Conservation (phyloP, 169 alveolate species). For the Plasmodium relictum region DNA sequence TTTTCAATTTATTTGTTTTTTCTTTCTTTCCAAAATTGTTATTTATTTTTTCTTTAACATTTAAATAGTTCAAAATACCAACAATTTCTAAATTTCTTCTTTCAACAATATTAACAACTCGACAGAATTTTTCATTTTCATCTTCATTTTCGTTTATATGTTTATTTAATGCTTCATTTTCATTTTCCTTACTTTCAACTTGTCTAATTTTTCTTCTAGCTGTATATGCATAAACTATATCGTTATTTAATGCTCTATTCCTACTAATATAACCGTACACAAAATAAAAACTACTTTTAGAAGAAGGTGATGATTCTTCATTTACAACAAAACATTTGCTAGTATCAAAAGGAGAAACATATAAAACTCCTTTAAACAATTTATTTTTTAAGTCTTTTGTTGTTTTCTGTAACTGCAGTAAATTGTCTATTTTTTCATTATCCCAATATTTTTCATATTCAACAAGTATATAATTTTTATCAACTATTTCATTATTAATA, state of each 20-base stretch:
- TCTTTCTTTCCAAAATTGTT: slow-evolving; percentile 41
- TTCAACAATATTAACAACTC: slow-evolving; percentile 63
- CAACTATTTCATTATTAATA: background rate
- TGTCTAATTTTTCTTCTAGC: slow-evolving; percentile 74
- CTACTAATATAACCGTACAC: slow-evolving; percentile 86
- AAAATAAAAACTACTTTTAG: slow-evolving; percentile 46
- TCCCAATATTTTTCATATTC: slow-evolving; percentile 65
- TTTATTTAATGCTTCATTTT: background rate
- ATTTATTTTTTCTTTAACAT: slow-evolving; percentile 41
- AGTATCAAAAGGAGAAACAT: slow-evolving; percentile 73
- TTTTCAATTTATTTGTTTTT: slow-evolving; percentile 5
- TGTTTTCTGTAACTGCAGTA: slow-evolving; percentile 15
- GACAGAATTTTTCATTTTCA: slow-evolving; percentile 40
- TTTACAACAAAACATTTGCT: slow-evolving; percentile 37
- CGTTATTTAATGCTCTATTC: slow-evolving; percentile 87
- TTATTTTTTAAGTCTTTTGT: slow-evolving; percentile 7
- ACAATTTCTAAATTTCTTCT: slow-evolving; percentile 32
- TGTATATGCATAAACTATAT: slow-evolving; percentile 81
- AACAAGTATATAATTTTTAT: slow-evolving; percentile 28
- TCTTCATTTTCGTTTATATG: background rate
- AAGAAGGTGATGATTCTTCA: slow-evolving; percentile 8
- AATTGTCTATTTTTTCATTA: slow-evolving; percentile 41
- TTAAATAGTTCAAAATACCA: slow-evolving; percentile 42
- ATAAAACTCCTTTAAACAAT: slow-evolving; percentile 50
- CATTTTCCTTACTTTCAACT: background rate